Percentiles rank a stretch among this genome's conserved stretches.
Evolutionary conservation across 2,329 filamentous ascomycete species (phyloP).

Genomic region (Monosporascus sp.): DNA sequence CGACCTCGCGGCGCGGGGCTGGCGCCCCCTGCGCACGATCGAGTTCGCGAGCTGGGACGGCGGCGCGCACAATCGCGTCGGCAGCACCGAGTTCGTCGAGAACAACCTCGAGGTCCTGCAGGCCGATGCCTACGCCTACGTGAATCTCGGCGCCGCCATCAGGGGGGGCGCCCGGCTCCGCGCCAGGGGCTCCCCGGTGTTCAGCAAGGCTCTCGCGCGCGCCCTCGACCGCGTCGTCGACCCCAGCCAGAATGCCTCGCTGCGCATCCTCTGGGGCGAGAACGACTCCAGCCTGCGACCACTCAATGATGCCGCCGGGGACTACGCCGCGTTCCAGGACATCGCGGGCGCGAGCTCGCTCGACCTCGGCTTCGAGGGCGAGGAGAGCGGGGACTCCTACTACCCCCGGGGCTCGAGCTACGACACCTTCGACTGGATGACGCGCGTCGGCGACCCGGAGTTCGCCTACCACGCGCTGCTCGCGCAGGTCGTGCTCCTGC

Average conservation of each 20-base stretch:
- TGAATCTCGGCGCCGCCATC: conserved; percentile 85
- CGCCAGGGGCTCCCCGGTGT: conserved; percentile 76
- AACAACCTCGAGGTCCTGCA: conserved; percentile 69
- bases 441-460: conserved; percentile 70
- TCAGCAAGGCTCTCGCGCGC: conserved; percentile 64
- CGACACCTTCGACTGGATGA: conserved; percentile 85
- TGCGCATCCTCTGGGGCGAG: conserved; percentile 72
- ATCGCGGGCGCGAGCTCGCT: conserved; percentile 85
- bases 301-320: conserved; percentile 64
- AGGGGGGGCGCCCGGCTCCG: conserved; percentile 63
- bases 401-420: conserved; percentile 75
- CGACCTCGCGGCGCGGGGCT: conserved; percentile 68
- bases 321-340: conserved; percentile 87
- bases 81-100: conserved; percentile 93
- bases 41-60: conserved; percentile 97
- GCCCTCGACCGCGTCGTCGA: conserved; percentile 72
- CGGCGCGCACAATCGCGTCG: conserved; percentile 86
- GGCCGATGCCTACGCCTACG: conserved; percentile 72
- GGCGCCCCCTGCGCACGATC: conserved; percentile 89
- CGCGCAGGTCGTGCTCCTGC: conserved; percentile 70
- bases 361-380: conserved; percentile 72
- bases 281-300: conserved; percentile 31
- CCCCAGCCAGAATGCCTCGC: conserved; percentile 62
- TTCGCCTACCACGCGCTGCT: conserved; percentile 77
- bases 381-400: conserved; percentile 49